Base-by-base conservation (phyloP, 257 asterid genomes). In the Ehretia macrophylla region DNA sequence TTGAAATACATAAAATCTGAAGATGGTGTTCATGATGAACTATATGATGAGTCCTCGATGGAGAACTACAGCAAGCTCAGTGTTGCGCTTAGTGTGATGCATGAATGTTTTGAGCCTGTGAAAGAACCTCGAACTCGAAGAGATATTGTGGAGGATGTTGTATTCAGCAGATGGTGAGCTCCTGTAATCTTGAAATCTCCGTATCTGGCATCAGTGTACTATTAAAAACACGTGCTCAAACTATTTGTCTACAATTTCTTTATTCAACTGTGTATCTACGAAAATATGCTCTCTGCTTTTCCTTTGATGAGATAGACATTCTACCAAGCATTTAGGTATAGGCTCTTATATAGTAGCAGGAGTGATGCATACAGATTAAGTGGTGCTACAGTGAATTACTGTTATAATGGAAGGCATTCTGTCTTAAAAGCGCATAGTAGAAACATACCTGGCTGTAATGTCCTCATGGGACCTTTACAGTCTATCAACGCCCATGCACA, bases 91-190 rank as follows among this genome's bases (percentile, higher is more conserved):
- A 35, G 66, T 51, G 94, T 87, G 74, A 87, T 87, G 91, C 96
- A 87, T 63, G 96, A 87, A 64, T 87, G 94, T 73, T 87, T 87
- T 51, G 83, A 85, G 64, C 87, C 96, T 37, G 81, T 87, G 65
- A 71, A 74, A 70, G 96, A 85, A 76, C 83, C 84, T 69, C 65
- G 79, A 58, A 81, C 85, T 51, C 72, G 60, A 60, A 75, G 83
- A 58, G 94, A 85, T 77, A 75, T 87, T 58, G 76, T 85, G 68
- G 91, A 87, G 81, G 94, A 82, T 76, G 77, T 85, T 42, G 77
- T 87, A 58, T 87, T 87, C 58, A 77, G 71, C 67, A 77, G 81
- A 79, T 27, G 91, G 96, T 87, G 70, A 75, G 79, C 58, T 32
- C 49, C 22, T 14, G 37, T 17, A 32, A 64, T 42, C 16, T 42